These are phyloP conservation scores for Ogataea methylovora DNA, from an alignment of 805 yeast genomes.

Conservation along the genomic window DNA sequence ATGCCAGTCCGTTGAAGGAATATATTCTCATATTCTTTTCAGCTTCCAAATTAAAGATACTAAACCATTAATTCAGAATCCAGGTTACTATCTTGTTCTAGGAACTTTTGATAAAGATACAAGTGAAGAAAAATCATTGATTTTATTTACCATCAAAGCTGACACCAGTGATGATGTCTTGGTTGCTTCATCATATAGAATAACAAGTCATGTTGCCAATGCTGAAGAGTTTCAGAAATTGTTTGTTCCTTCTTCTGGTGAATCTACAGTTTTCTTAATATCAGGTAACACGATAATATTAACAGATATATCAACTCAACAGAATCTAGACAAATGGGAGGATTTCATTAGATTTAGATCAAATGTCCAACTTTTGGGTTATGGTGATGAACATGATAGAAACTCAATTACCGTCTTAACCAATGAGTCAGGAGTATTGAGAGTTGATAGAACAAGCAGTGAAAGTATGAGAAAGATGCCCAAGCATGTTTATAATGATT, in stretches of 20 bases:
- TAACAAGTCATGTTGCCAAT: conserved; percentile 38
- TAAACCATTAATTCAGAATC: conserved; percentile 36
- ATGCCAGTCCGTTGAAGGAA: conserved; percentile 21
- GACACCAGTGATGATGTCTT: conserved; percentile 44
- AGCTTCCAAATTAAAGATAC: conserved; percentile 56
- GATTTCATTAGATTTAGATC: conserved; percentile 58
- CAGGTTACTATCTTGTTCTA: conserved; percentile 38
- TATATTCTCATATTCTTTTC: conserved; percentile 42
- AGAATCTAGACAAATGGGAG: conserved; percentile 61
- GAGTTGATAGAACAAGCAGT: conserved; percentile 41
- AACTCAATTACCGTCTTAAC: conserved; percentile 30
- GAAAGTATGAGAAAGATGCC: conserved; percentile 9
- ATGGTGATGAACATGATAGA: conserved; percentile 29
- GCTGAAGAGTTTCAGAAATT: conserved; percentile 36
- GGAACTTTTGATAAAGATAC: conserved; percentile 32
- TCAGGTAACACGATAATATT: conserved; percentile 56
- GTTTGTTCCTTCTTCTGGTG: conserved; percentile 44
- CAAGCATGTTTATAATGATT: not conserved
- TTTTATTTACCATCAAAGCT: conserved; percentile 47
- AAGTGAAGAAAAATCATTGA: conserved; percentile 28
- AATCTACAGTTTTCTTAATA: conserved; percentile 47
- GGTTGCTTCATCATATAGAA: conserved; percentile 57
- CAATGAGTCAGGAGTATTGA: conserved; percentile 51
- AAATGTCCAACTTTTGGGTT: conserved; percentile 47
- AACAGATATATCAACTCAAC: conserved; percentile 44